Percentiles rank a stretch among this genome's conserved stretches.
Evolutionary conservation across 768 basidiomycete species (phyloP).

Genomic region (Rhodotorula sphaerocarpa): DNA sequence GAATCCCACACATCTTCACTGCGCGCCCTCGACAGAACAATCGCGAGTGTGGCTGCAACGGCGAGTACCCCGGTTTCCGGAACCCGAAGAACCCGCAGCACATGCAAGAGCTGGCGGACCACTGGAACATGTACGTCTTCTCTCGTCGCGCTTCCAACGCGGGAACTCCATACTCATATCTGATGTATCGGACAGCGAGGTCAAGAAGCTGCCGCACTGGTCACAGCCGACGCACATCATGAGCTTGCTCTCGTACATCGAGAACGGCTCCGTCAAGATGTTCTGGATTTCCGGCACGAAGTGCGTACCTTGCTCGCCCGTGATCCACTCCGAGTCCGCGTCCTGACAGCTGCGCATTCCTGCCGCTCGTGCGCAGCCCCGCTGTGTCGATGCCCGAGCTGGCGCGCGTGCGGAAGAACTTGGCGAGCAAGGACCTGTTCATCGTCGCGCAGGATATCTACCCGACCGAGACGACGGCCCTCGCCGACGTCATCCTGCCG

Average conservation of each 20-base stretch:
- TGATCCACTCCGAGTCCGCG: too few relatives aligned
- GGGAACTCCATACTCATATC: not conserved
- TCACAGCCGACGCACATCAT: slow-evolving; percentile 35
- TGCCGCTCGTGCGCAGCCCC: not conserved
- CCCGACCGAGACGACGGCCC: slow-evolving; percentile 35
- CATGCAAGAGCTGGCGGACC: slow-evolving; percentile 33
- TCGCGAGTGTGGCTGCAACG: slow-evolving; percentile 36
- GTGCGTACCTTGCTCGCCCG: not conserved
- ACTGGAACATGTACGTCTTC: slow-evolving; percentile 29
- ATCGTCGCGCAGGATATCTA: slow-evolving; percentile 37
- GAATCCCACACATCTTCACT: too few relatives aligned
- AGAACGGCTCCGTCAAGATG: slow-evolving; percentile 34
- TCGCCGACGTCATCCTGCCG: slow-evolving; percentile 37
- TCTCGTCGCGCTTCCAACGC: not conserved
- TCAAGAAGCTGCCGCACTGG: slow-evolving; percentile 28
- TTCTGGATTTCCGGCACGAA: slow-evolving; percentile 37
- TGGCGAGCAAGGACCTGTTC: slow-evolving; percentile 32
- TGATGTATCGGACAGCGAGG: slow-evolving; percentile 1
- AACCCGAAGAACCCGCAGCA: slow-evolving; percentile 13
- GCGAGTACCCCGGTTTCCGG: slow-evolving; percentile 36
- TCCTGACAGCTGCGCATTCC: not conserved
- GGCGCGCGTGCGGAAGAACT: slow-evolving; percentile 22
- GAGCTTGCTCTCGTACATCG: slow-evolving; percentile 32
- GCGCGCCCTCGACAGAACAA: too few relatives aligned
- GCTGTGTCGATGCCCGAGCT: slow-evolving; percentile 35